Evolutionary conservation across 2,329 filamentous ascomycete species (phyloP), one percentile per base, ranked within the genome.

Genomic region (Metarhizium robertsii): DNA sequence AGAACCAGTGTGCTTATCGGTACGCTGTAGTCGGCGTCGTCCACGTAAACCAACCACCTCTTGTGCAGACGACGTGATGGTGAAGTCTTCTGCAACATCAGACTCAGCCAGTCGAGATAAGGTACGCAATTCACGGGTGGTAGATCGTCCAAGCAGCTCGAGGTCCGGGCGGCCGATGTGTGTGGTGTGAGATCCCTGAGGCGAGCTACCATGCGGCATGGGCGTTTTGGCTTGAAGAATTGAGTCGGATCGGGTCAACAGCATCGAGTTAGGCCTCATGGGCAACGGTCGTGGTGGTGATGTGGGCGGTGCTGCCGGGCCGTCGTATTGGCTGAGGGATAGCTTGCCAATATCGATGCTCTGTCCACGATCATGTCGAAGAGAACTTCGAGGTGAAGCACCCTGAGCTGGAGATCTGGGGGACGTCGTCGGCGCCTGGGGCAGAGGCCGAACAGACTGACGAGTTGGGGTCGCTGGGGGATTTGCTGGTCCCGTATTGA

Each of bases 11-110:
- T 73, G 73, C 61, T 79, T 83, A 59, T 81, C 81, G 30, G 81
- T 80, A 60, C 90, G 80, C 70, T 96, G 94, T 53, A 99, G 73
- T 62, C 85, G 86, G 59, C 92, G 81, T 52, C 95, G 84, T 20
- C 94, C 92, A 60, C 90, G 86, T 46, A 99, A 75, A 42, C 94
- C 94, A 20, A 87, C 85, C 1, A 99, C 94, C 67, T 96, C 90
- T 65, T 95, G 88, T 16, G 86, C 85, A 1, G 87, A 80, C 0
- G 85, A 84, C 51, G 84, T 86, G 55, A 96, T 87, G 48, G 84
- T 80, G 62, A 97, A 92, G 46, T 95, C 90, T 38, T 92, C 88
- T 1, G 84, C 81, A 10, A 85, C 83, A 3, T 83, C 86, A 49
- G 84, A 84, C 64, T 92, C 83, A 1, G 90, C 89, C 61, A 95